Conservation (phyloP, 2,329 filamentous ascomycete genomes). For the Botryotinia globosa region DNA sequence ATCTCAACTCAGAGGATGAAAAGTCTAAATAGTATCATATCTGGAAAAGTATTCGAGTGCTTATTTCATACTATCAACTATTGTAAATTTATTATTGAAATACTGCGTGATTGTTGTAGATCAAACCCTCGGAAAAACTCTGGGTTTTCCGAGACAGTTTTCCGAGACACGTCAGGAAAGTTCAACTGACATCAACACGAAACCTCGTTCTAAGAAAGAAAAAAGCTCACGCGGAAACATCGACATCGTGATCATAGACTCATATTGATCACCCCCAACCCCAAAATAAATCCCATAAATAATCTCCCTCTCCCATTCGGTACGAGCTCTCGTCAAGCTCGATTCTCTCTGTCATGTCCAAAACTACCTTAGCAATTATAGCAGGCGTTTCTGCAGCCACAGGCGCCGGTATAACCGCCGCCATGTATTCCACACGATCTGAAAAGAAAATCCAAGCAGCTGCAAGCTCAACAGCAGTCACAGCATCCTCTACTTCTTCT, state of each 20-base stretch:
- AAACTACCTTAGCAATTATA: conserved; percentile 71
- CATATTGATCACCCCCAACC: background rate
- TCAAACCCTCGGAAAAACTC: conserved; percentile 7
- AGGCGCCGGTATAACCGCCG: conserved; percentile 68
- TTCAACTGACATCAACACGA: conserved; percentile 16
- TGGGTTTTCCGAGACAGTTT: background rate
- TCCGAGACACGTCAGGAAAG: conserved; percentile 14
- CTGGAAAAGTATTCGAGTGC: too few relatives aligned
- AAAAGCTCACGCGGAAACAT: conserved; percentile 19
- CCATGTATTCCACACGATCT: conserved; percentile 60
- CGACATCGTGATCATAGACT: conserved; percentile 19
- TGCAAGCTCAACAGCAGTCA: conserved; percentile 32
- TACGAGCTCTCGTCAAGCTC: conserved; percentile 19
- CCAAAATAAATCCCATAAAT: conserved; percentile 15
- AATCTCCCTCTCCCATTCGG: background rate
- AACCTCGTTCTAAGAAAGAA: conserved; percentile 13
- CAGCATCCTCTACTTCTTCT: conserved; percentile 30
- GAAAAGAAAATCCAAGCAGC: conserved; percentile 44
- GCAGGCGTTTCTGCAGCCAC: conserved; percentile 74
- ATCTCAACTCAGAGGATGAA: too few relatives aligned
- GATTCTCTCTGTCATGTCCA: conserved; percentile 59
- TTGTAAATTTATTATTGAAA: background rate
- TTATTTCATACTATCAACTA: too few relatives aligned
- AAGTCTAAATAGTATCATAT: too few relatives aligned
- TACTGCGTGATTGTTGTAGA: background rate